Evolutionary conservation across 208 protist genomes (phyloP).

Genomic region (Trypanosoma cruzi): DNA sequence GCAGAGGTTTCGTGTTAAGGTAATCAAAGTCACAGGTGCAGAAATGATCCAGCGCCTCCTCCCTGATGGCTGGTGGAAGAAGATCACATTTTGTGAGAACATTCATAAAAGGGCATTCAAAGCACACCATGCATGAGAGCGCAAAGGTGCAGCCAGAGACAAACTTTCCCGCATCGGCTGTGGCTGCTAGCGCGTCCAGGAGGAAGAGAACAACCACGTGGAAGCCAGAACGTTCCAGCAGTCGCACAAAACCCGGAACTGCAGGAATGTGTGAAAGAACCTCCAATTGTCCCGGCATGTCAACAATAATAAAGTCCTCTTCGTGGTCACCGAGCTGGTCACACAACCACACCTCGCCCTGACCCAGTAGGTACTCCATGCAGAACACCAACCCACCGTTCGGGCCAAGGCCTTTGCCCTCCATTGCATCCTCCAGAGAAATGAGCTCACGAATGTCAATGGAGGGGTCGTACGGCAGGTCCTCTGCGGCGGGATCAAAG

Average conservation of each 20-base stretch:
- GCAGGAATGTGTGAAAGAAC: conserved; percentile 97
- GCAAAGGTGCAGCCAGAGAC: conserved; percentile 90
- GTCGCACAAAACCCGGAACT: conserved; percentile 85
- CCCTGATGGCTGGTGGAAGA: conserved; percentile 67
- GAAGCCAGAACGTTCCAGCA: conserved; percentile 86
- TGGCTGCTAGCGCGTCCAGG: conserved; percentile 82
- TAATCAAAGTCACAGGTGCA: conserved; percentile 91
- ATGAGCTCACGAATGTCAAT: conserved; percentile 97
- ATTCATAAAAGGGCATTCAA: conserved; percentile 93
- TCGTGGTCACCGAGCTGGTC: conserved; percentile 94
- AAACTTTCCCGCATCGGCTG: conserved; percentile 90
- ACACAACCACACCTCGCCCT: conserved; percentile 94
- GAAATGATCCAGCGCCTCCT: conserved; percentile 81
- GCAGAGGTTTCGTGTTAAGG: conserved; percentile 71
- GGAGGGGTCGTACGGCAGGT: conserved; percentile 84
- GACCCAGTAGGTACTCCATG: conserved; percentile 97
- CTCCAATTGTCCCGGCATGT: conserved; percentile 99
- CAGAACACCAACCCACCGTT: conserved; percentile 99
- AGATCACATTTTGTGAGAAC: conserved; percentile 92
- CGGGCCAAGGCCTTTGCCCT: conserved; percentile 94
- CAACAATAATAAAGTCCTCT: conserved; percentile 98
- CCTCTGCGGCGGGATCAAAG: conserved; percentile 98
- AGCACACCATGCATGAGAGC: conserved; percentile 91
- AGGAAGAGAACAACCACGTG: conserved; percentile 87
- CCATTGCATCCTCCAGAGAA: conserved; percentile 93